These are phyloP conservation scores for Lactuca saligna DNA, from an alignment of 129 eudicot species.

Conservation along the genomic window DNA sequence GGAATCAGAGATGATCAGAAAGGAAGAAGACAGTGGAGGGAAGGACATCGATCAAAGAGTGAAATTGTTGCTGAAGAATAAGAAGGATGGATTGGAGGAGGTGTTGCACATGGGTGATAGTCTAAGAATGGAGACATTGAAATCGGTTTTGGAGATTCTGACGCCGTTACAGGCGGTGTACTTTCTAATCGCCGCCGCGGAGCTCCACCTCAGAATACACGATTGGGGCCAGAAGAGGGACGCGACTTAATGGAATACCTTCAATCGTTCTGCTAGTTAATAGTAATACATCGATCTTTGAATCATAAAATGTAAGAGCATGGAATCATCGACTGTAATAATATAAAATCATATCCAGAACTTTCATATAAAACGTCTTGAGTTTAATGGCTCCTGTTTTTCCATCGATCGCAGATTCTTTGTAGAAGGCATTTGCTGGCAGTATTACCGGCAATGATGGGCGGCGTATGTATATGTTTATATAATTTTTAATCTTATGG, in stretches of 20 bases:
- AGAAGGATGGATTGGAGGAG: neutral
- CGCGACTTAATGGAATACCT: neutral
- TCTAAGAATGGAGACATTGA: constrained; percentile 20
- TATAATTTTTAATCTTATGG: too few relatives aligned
- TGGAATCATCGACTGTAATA: too few relatives aligned
- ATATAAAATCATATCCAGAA: too few relatives aligned
- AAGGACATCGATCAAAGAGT: neutral
- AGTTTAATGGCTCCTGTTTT: too few relatives aligned
- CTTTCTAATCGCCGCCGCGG: constrained; percentile 20
- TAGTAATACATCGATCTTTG: too few relatives aligned
- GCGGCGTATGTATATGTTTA: too few relatives aligned
- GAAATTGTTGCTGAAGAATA: neutral
- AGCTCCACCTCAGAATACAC: constrained; percentile 17
- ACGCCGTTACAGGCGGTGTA: constrained; percentile 31
- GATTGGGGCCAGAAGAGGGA: neutral
- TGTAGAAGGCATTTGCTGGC: too few relatives aligned
- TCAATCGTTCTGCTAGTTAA: neutral
- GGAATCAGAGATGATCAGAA: neutral
- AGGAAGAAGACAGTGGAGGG: neutral
- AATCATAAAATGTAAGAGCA: too few relatives aligned
- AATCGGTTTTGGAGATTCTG: constrained; percentile 13
- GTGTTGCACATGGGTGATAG: constrained; percentile 20
- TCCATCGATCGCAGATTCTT: too few relatives aligned
- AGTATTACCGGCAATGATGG: too few relatives aligned
- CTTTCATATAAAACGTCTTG: too few relatives aligned